Conservation (phyloP, 768 basidiomycete species). For the Antrodiella citrinella region DNA sequence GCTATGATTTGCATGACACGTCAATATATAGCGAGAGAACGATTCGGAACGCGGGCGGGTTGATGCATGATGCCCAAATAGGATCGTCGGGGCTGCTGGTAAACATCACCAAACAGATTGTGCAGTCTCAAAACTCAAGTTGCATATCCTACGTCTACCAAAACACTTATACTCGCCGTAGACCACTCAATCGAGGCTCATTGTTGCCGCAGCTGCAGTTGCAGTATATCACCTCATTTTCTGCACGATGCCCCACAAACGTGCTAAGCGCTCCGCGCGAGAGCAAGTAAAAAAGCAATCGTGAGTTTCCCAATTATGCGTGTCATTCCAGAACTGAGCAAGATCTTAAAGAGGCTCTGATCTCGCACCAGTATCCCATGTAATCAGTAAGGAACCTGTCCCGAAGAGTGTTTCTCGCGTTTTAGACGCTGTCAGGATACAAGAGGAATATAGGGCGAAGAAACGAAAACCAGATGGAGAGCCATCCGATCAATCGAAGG, state of each 20-base stretch:
- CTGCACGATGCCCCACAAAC: conserved; percentile 30
- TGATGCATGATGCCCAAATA: too few species aligned
- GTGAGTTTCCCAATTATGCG: conserved; percentile 1
- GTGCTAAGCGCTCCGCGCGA: conserved; percentile 25
- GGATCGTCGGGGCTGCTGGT: too few species aligned
- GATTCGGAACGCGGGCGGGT: too few species aligned
- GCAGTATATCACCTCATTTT: not conserved
- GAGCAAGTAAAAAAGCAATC: conserved; percentile 23
- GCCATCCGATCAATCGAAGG: too few species aligned
- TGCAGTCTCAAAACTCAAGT: too few species aligned
- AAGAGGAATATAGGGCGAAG: conserved; percentile 45
- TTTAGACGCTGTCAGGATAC: conserved; percentile 51
- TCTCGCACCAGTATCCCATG: conserved; percentile 13
- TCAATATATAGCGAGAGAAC: too few species aligned
- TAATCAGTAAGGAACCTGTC: conserved; percentile 43
- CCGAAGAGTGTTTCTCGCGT: conserved; percentile 65
- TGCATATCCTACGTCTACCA: too few species aligned
- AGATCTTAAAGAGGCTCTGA: conserved; percentile 15
- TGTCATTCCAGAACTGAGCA: not conserved
- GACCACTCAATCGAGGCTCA: too few species aligned
- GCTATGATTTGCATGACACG: too few species aligned
- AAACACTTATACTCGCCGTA: too few species aligned
- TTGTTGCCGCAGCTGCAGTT: too few species aligned
- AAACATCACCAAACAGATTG: too few species aligned
- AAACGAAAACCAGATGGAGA: conserved; percentile 24